phyloP scores from a whole-genome alignment of 78 protist species.

The Creolimax fragrantissima region DNA sequence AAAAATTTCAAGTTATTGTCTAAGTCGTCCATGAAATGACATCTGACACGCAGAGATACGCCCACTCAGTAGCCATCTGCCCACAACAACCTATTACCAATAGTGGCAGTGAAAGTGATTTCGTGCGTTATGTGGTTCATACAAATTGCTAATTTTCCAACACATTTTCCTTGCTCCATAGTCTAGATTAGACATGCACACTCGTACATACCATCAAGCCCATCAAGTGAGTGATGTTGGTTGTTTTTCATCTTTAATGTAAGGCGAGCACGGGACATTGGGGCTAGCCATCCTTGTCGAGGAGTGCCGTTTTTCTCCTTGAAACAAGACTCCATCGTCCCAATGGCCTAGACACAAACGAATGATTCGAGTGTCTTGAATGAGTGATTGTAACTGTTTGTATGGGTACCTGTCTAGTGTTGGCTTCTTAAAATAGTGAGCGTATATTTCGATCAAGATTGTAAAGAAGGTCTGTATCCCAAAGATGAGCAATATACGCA shows the following conservation, averaged over 20 bases:
- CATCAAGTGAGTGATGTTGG: not conserved
- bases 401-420: not conserved
- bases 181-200: too few relatives aligned
- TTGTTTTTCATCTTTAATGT: not conserved
- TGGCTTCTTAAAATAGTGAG: not conserved
- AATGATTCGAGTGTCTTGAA: not conserved
- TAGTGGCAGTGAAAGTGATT: too few relatives aligned
- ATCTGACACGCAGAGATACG: too few relatives aligned
- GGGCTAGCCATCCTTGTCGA: conserved; percentile 47
- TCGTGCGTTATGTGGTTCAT: too few relatives aligned
- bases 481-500: not conserved
- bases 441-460: not conserved
- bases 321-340: not conserved
- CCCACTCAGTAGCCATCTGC: too few relatives aligned
- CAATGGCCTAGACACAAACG: not conserved
- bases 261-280: conserved; percentile 22
- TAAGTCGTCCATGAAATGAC: too few relatives aligned
- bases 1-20: too few relatives aligned
- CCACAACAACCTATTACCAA: too few relatives aligned
- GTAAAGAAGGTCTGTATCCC: not conserved
- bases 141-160: too few relatives aligned
- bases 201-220: not conserved
- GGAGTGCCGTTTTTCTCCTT: conserved; percentile 48
- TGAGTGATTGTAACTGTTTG: not conserved
- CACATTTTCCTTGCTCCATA: too few relatives aligned